Base-by-base conservation (phyloP, 2,329 filamentous ascomycete species). In the Paracamarosporium sp. region DNA sequence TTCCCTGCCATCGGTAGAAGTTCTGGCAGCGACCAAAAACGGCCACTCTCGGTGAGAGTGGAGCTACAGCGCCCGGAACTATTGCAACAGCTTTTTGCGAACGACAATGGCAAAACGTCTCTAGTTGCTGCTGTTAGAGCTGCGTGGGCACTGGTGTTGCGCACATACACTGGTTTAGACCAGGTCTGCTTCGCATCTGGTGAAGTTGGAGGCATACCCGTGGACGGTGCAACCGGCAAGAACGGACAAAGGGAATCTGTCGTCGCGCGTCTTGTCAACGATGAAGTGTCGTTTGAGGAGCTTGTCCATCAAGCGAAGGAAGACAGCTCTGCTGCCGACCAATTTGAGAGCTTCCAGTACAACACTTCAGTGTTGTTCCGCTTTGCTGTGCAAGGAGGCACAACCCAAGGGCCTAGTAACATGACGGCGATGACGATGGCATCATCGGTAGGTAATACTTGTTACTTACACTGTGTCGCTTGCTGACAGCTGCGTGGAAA, bases 131-230 rank as follows among this genome's bases (percentile, higher is more conserved):
- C 56, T 30, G 43, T 68, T 7, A 52, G 48, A 12, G 46, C 61
- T 6, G 67, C 75, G 4, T 78, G 75, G 75, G 72, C 67, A 0
- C 43, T 77, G 48, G 53, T 70, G 5, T 57, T 78, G 50, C 67
- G 67, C 1, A 64, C 52, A 48, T 77, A 75, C 52, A 76, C 75
- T 12, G 70, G 68, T 4, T 62, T 70, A 27, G 46, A 64, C 36
- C 47, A 73, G 7, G 69, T 76, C 7, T 79, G 73, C 56, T 82
- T 82, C 61, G 78, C 77, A n/a, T 79, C 78, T 57, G 54, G 59
- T 13, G 59, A 67, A 45, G 38, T 61, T 45, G 61, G 66, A 24
- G 50, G 46, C n/a, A 8, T 20, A 15, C 15, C 35, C 24, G 24
- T 11, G n/a, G 30, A 40, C n/a, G 22, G 30, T 11, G 12, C 8